Conservation (phyloP, 345 rosid genomes). For the Angophora floribunda region DNA sequence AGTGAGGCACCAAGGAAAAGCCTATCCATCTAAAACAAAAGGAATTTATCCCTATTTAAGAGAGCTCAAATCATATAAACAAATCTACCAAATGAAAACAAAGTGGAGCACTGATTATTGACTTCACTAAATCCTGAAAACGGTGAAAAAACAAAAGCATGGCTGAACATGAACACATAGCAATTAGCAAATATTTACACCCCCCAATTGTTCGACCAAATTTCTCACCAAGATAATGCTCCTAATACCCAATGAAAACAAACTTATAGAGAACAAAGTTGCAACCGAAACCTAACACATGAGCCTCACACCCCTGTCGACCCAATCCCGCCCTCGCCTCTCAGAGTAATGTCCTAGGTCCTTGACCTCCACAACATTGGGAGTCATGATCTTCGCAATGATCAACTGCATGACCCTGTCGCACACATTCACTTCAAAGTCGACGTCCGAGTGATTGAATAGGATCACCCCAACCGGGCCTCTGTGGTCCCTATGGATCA, state of each 20-base stretch:
- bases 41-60: not conserved
- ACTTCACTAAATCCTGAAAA: not conserved
- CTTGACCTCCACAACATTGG: slow-evolving; percentile 36
- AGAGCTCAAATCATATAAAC: not conserved
- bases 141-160: not conserved
- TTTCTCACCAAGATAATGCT: too few relatives aligned
- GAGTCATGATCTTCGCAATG: slow-evolving; percentile 59
- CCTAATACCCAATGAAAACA: not conserved
- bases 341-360: slow-evolving; percentile 52
- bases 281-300: not conserved
- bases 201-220: too few relatives aligned
- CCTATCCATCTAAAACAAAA: not conserved
- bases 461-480: slow-evolving; percentile 60
- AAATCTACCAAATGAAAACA: not conserved
- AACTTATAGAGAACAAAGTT: too few relatives aligned
- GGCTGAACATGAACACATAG: too few relatives aligned
- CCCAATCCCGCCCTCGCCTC: slow-evolving; percentile 77
- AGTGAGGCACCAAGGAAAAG: not conserved
- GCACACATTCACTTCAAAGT: slow-evolving; percentile 49
- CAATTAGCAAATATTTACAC: too few relatives aligned
- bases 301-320: slow-evolving; percentile 54
- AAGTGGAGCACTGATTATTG: not conserved
- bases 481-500: slow-evolving; percentile 66
- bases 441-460: slow-evolving; percentile 56
- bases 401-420: slow-evolving; percentile 66